Evolutionary conservation across 352 stramenopile genomes (phyloP), one percentile per base, ranked within the genome.

Genomic region (Pythium brassicae): DNA sequence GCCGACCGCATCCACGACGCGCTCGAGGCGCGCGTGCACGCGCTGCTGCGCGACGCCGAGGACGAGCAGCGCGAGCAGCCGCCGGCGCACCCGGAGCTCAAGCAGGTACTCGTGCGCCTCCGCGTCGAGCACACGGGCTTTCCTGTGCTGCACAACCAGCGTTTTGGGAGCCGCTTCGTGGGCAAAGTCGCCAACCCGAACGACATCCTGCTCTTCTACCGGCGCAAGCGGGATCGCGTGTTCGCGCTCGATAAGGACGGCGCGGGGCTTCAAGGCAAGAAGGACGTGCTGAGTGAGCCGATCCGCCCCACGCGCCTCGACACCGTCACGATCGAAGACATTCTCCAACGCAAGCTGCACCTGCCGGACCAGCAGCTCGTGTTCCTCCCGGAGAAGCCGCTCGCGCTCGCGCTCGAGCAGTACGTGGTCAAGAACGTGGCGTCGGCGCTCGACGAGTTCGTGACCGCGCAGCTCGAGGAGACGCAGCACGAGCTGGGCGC

Each of bases 111-210:
- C 5, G 71, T 97, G 40, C 82, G 89, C 7, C 57, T 96, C 15
- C 82, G 87, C 34, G 87, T 97, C 14, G 89, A 97, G 55, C 86
- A 96, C 64, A 82, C 83, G 10, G 86, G 85, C n/a, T 97, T 96
- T 54, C 86, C 83, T 1, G 71, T 94, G 53, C 46, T 97, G 11
- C 83, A 91, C 20, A 94, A 93, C 53, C 85, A 96, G 63, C 78
- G 86, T 26, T 97, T 97, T 61, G 89, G 87, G 25, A 77, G 71
- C 47, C 78, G 78, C 15, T 96, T 96, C 54, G 83, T 93, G 9
- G 83, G 83, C 10, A 82, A 89, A 44, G 78, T 96, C 29, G 88
- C 88, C 25, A 97, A 97, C 49, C 85, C 87, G 8, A 91, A 89
- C 61, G 85, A 95, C 48, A 87, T 97, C 55, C 62, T 96, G 53